A percentile compares a stretch with the other conserved stretches of the same genome.
phyloP scores from a whole-genome alignment of 2,329 filamentous ascomycete genomes.

The Penicillium brasilianum region DNA sequence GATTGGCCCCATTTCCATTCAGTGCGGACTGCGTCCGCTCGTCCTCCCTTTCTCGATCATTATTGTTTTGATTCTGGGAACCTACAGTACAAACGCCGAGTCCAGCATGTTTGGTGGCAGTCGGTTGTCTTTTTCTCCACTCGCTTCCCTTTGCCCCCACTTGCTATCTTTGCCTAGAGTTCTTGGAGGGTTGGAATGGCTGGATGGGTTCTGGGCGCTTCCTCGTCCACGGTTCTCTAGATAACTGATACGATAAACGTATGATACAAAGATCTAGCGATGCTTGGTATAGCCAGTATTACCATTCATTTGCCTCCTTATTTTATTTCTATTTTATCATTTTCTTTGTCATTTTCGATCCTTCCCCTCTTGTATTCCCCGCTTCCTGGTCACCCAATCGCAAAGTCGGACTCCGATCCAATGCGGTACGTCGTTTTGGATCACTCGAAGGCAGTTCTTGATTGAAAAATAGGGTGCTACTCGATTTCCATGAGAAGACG shows the following conservation, averaged over 20 bases:
- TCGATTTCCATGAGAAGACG: background rate
- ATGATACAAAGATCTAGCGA: background rate
- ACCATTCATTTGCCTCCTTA: too few species aligned
- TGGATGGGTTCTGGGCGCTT: background rate
- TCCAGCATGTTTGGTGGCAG: background rate
- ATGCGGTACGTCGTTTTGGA: background rate
- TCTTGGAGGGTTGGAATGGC: too few species aligned
- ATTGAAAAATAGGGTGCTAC: background rate
- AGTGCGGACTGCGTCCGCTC: background rate
- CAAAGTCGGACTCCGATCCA: conserved; percentile 15
- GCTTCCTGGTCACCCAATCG: background rate
- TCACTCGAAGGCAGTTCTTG: background rate
- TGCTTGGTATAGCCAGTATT: background rate
- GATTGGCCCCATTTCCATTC: background rate
- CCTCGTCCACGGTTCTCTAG: background rate
- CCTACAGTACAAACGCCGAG: background rate
- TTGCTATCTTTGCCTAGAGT: background rate
- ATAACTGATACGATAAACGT: background rate
- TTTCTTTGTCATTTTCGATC: background rate
- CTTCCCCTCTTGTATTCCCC: background rate
- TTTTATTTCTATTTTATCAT: background rate
- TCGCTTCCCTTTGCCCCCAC: background rate
- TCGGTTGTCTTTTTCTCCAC: background rate
- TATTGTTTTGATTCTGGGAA: background rate
- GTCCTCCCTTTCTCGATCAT: background rate